Base-by-base conservation (phyloP, 805 yeast genomes). In the Saccharomycopsis sp. region DNA sequence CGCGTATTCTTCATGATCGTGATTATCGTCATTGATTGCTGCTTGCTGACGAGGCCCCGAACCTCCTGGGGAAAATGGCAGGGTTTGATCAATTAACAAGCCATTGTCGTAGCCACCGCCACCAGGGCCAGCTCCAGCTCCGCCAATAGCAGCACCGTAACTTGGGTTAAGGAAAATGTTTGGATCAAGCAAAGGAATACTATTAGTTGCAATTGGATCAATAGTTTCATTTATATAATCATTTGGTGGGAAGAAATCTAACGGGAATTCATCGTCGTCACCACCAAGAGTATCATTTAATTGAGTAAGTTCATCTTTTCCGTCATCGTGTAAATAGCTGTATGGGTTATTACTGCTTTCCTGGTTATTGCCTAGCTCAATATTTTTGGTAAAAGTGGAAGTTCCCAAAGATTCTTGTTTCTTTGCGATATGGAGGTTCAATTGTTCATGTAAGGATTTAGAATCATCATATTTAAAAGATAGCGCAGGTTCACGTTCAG, bases 401-500 rank as follows among this genome's bases (percentile, higher is more conserved):
- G 29, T 19, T 8, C 47, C 51, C 4, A 44, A 40, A 29, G 47
- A 38, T 44, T 51, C 50, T 50, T 57, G 61, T 44, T 56, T 63
- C 1, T 47, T 47, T 19, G 64, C 64, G 51, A 68, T 63, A 51
- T 73, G 77, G 7, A 54, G 50, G 4, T 46, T 14, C 17, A 84
- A 58, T 55, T 84, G 93, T 5, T 73, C 78, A 52, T 66, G 69
- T 3, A 84, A 57, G 2, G 77, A 67, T 24, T 59, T 54, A 2
- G 66, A 55, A 21, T 74, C 71, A 57, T 85, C 84, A 54, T 74
- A 88, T 33, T 68, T 61, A 63, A 90, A 86, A 2, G 89, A 79
- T 33, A 79, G 59, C 0, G 97, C 85, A 0, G 97, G 96, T 54
- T 87, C 95, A 33, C 71, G 62, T 5, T 68, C 66, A 1, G 96